A percentile compares a stretch with the other conserved stretches of the same genome.
Evolutionary conservation across 495 filamentous ascomycete genomes (phyloP).

Genomic region (Aspergillus wentii): DNA sequence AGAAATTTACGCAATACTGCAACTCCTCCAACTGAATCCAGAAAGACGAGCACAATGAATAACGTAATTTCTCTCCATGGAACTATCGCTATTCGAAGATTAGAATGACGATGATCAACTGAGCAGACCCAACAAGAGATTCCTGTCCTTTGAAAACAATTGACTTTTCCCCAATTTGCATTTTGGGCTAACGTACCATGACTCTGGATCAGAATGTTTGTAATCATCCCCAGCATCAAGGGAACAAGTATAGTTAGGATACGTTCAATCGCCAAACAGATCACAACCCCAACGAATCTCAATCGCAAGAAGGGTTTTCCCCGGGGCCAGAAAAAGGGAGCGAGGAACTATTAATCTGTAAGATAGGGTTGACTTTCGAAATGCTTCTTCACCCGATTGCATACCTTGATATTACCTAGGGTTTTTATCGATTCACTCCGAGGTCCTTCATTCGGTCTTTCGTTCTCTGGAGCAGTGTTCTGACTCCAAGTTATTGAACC

Average conservation of each 20-base stretch:
- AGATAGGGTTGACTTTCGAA: not conserved
- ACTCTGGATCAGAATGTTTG: slow-evolving; percentile 47
- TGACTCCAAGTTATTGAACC: not conserved
- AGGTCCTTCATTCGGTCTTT: too few species aligned
- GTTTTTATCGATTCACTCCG: not conserved
- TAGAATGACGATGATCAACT: slow-evolving; percentile 3
- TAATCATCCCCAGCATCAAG: slow-evolving; percentile 59
- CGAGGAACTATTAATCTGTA: slow-evolving; percentile 38
- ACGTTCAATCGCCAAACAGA: slow-evolving; percentile 58
- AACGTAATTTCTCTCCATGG: slow-evolving; percentile 52
- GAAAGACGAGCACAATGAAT: slow-evolving; percentile 49
- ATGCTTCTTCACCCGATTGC: not conserved
- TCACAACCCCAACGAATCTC: slow-evolving; percentile 48
- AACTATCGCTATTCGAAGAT: slow-evolving; percentile 17
- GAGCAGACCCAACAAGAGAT: not conserved
- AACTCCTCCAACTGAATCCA: slow-evolving; percentile 53
- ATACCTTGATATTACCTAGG: not conserved
- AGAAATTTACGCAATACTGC: slow-evolving; percentile 50
- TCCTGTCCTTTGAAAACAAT: not conserved
- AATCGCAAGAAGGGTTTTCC: slow-evolving; percentile 51
- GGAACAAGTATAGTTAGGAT: slow-evolving; percentile 61
- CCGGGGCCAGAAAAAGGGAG: slow-evolving; percentile 62
- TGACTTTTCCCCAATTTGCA: not conserved
- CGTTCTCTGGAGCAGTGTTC: too few species aligned
- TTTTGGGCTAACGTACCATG: slow-evolving; percentile 5